Base-by-base conservation (phyloP, 2,329 filamentous ascomycete species). In the Harringtonia lauricola region DNA sequence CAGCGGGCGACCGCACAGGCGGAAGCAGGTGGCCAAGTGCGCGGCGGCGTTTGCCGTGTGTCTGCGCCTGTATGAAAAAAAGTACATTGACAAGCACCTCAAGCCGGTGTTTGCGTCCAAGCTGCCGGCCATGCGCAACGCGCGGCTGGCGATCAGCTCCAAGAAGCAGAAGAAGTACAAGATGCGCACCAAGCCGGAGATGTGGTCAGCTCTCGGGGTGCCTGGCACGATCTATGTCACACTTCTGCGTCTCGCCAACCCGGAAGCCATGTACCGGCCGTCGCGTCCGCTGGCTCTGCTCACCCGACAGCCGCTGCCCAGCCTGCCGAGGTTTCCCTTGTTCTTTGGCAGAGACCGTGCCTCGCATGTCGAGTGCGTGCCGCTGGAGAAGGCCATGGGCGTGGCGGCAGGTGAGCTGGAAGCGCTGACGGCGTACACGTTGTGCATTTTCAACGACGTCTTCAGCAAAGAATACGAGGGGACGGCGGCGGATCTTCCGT, bases 21-120 rank as follows among this genome's bases (percentile, higher is more conserved):
- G 72, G 45, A 96, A 95, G 60, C 71, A 79, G 26, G 64, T 83
- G 17, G 90, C 92, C 5, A 94, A 92, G 59, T 86, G 86, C 51
- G 86, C 89, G 0, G 90, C 89, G 3, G 90, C 92, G 1, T 96
- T 90, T 57, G 77, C 88, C 55, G 77, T 83, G 41, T 95, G 89
- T 55, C 58, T 87, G 2, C 59, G 78, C 48, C 69, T 98, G 15
- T 69, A 81, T 39, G 68, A 76, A 46, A 71, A 73, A 42, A 74
- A 74, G 2, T 78, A 82, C 47, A 67, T 98, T 6, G 77, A 95
- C 55, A 72, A 79, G 1, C 67, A 87, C 56, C 68, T 96, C 3
- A 73, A 86, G 44, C 86, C 92, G 0, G 75, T 74, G 0, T 85
- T 86, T 47, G 69, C 71, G 18, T 90, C 83, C 56, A 70, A 72